Evolutionary conservation across 2,329 filamentous ascomycete species (phyloP), one percentile per base, ranked within the genome.

Genomic region (Penicillium sp.): DNA sequence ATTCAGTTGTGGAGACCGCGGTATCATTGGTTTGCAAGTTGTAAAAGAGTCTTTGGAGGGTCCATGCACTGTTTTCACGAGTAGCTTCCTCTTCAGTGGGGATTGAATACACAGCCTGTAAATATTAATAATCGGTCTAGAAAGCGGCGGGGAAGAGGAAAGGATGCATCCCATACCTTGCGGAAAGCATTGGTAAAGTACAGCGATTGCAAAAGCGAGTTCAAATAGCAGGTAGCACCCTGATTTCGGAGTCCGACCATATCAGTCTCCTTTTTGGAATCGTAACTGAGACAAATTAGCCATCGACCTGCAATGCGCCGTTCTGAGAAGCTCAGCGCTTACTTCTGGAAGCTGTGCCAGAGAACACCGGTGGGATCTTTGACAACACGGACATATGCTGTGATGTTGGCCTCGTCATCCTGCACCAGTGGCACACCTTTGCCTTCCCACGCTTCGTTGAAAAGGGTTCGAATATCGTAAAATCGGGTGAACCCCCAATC

Each of bases 401-500:
- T 79, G 45, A 79, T 55, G 15, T 71, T 75, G 8, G 77, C 77
- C 61, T 77, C 75, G 25, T 79, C 76, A 51, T 79, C 77, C 53
- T 79, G 75, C 4, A 79, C 73, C 25, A 79, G 62, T 14, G 75
- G 90, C 54, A 89, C 83, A 18, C 80, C 80, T 57, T 75, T 76
- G 49, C 85, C 84, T 54, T 94, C 89, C 84, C 89, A 96, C 1
- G 85, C 82, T 31, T 86, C 79, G 57, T 87, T 88, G 70, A 97
- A 96, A 72, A 97, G 88, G 67, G 86, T 88, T 51, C 91, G 84
- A 48, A 96, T 82, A 72, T 97, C 94, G 12, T 92, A 86, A 70
- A 97, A 99, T 53, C 93, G 82, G n/a, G 94, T 99, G 73, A 99
- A 99, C 1, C 94, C 94, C 94, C 94, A 99, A 68, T 99, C 94